Percentiles rank a stretch among this genome's conserved stretches.
These are phyloP conservation scores for Suillus fuscotomentosus DNA, from an alignment of 768 basidiomycete genomes.

Conservation along the genomic window DNA sequence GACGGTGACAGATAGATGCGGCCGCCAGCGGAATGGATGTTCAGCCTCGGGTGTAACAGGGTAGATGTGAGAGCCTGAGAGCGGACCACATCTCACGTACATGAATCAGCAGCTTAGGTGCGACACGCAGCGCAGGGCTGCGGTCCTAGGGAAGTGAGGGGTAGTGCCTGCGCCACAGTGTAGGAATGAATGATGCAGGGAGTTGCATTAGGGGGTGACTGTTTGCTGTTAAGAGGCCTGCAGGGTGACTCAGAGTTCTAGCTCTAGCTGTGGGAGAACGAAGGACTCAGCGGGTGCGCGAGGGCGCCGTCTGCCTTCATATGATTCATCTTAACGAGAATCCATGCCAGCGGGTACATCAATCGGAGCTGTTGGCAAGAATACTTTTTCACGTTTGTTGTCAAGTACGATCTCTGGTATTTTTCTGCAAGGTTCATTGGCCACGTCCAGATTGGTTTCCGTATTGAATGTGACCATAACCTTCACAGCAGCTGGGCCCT, in stretches of 20 bases:
- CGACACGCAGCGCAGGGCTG: not conserved
- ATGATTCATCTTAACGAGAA: too few relatives aligned
- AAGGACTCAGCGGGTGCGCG: not conserved
- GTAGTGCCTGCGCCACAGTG: too few relatives aligned
- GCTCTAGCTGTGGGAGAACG: not conserved
- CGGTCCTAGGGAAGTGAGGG: not conserved
- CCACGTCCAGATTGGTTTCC: too few relatives aligned
- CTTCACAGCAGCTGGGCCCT: too few relatives aligned
- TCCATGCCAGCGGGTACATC: too few relatives aligned
- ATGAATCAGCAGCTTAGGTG: not conserved
- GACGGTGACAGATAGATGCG: not conserved
- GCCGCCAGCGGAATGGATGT: not conserved
- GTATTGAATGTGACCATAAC: too few relatives aligned
- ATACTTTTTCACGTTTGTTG: too few relatives aligned
- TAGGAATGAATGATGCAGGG: not conserved
- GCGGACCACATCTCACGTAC: not conserved
- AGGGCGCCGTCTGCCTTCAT: not conserved
- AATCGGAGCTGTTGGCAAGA: too few relatives aligned
- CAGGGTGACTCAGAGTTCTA: not conserved
- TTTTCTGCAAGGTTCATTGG: too few relatives aligned
- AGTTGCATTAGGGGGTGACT: not conserved
- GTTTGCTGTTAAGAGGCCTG: not conserved
- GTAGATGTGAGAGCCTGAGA: not conserved
- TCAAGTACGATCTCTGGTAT: too few relatives aligned
- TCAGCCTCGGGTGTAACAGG: not conserved